Evolutionary conservation across 805 yeast species (phyloP), one percentile per base, ranked within the genome.

Genomic region (Candida sakaeoensis): DNA sequence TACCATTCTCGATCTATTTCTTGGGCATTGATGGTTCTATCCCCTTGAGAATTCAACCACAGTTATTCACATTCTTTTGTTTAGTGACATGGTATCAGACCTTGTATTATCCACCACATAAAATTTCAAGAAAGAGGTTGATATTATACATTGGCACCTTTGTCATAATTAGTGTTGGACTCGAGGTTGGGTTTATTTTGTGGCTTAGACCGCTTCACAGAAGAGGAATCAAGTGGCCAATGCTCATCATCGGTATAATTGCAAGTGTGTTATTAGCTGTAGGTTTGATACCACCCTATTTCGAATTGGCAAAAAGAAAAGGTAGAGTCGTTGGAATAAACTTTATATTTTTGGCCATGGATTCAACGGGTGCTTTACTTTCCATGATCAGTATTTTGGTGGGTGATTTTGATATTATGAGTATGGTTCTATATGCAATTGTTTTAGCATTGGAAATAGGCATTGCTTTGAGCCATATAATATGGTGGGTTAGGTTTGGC

Each of bases 321-420:
- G 97, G 97, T 1, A 65, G 84, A 25, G 97, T 91, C 2, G 79
- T 89, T 3, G 98, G 98, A 0, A 83, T 91, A 53, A 89, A 89
- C 56, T 89, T 91, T 53, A 49, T 84, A 2, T 91, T 91, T 47
- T 67, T 91, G 42, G 52, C 71, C 4, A 63, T 90, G 63, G 97
- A 91, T 57, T 76, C 85, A 3, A 46, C 76, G 18, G 98, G 98
- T 7, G 96, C 97, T 0, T 62, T 68, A 30, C 79, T 87, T 48
- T 85, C 95, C 9, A 73, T 85, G 62, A 70, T 75, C 29, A 70
- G 80, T 50, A 71, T 68, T 13, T 58, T 65, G 1, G 70, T 82
- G 27, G 93, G 70, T 1, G 68, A 70, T 26, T 53, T 85, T 55
- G 96, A 90, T 57, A 58, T 78, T n/a, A 72, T 91, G 76, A 93